phyloP scores from a whole-genome alignment of 2,329 filamentous ascomycete genomes.

The Bipolaris zeicola region DNA sequence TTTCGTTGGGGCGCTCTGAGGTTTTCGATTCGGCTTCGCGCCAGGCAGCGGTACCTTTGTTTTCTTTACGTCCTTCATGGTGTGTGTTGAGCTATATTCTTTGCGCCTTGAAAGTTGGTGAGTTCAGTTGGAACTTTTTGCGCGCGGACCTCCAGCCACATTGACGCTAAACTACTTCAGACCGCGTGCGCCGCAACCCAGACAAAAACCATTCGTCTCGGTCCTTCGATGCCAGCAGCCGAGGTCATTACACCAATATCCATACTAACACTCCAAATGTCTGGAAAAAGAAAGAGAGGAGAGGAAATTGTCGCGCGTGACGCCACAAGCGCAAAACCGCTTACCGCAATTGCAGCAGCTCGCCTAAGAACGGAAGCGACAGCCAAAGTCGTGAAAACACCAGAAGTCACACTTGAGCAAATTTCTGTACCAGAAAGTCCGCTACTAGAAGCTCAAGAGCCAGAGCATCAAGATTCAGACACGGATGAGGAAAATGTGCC shows the following conservation, averaged over 20 bases:
- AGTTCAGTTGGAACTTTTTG: slow-evolving; percentile 40
- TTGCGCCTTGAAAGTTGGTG: slow-evolving; percentile 17
- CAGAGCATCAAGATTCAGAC: slow-evolving; percentile 29
- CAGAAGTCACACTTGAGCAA: slow-evolving; percentile 18
- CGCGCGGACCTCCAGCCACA: slow-evolving; percentile 15
- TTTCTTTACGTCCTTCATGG: slow-evolving; percentile 45
- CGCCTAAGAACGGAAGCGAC: slow-evolving; percentile 34
- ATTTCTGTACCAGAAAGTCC: slow-evolving; percentile 25
- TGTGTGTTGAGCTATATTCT: slow-evolving; percentile 18
- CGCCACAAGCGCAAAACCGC: slow-evolving; percentile 24
- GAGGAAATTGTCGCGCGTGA: slow-evolving; percentile 7
- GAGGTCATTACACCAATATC: slow-evolving; percentile 6
- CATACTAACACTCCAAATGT: slow-evolving; percentile 27
- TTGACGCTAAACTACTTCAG: slow-evolving; percentile 6
- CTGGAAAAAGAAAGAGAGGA: slow-evolving; percentile 40
- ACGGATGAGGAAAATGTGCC: slow-evolving; percentile 20
- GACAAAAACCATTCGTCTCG: slow-evolving; percentile 17
- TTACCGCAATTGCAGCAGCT: slow-evolving; percentile 45
- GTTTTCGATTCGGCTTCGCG: slow-evolving; percentile 34
- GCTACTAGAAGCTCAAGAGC: slow-evolving; percentile 15
- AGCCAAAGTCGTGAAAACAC: slow-evolving; percentile 12
- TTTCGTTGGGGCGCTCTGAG: slow-evolving; percentile 26
- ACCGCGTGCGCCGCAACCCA: slow-evolving; percentile 3
- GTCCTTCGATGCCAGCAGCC: not conserved
- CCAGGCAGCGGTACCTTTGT: slow-evolving; percentile 44